Base-by-base conservation (phyloP, 1,284 basidiomycete species). In the Trametes hirsuta region DNA sequence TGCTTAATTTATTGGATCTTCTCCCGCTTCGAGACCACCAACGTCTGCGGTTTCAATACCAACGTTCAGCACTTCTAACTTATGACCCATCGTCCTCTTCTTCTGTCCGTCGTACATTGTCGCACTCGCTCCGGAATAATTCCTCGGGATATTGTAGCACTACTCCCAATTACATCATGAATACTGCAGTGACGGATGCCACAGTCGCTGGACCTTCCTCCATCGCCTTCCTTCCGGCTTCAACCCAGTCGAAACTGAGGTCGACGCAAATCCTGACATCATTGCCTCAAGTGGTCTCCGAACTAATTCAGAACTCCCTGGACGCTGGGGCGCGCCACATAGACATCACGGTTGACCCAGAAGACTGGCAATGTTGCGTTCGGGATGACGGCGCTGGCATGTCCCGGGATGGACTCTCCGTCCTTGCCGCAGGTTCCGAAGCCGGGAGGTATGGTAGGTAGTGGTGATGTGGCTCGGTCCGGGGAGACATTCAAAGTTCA, bases 241-340 rank as follows among this genome's bases (percentile, higher is more conserved):
- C 76, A 24, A 91, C 88, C 6, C 85, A 84, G 58, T 78, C 82
- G 35, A 86, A 80, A 69, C 78, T 97, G 42, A 86, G 95, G 54
- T 94, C 94, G 0, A 85, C 91, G 0, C 85, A 94, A 70, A 88
- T 95, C 64, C 77, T 97, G 58, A 93, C 93, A 0, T 90, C 92
- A 6, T 73, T 96, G 21, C 81, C 90, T 4, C 86, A 90, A 69
- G 79, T 95, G 58, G 78, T 95, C 21, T 87, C 86, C 1, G 93
- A 97, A 74, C 84, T 97, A 41, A 74, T 94, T 15, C 93, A 95
- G 71, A 97, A 97, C 71, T 84, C 92, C 1, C 76, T 92, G 15
- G 91, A 93, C 66, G 87, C 89, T n/a, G 78, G 78, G 40, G 84
- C 89, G 1, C 77, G 72, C 21, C 77, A 81, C 39, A 76, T 92